Base-by-base conservation (phyloP, 129 eudicot species). In the Flaveria bidentis region DNA sequence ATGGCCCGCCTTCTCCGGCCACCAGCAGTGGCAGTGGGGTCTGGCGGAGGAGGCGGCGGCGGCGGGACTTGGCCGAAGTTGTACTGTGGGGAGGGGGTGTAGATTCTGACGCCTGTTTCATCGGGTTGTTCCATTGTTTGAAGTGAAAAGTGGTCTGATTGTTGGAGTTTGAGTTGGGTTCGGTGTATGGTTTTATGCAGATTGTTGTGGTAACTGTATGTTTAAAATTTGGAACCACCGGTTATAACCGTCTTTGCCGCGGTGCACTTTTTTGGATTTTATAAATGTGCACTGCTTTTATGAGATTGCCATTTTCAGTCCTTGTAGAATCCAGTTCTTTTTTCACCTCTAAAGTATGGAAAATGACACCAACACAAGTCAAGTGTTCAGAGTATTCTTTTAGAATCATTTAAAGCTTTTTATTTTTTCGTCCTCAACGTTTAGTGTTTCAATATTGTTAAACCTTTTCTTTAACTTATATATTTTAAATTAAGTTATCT, bases 71-170 rank as follows among this genome's bases (percentile, higher is more conserved):
- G 64, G 80, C 77, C 76, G 36, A 22, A 18, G 73, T 47, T 71
- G 70, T 52, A 39, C 64, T 76, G 83, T 4, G 93, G 86, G 72
- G 91, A 67, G 22, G 91, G 67, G 42, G 80, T 86, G 88, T 92
- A 90, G 85, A 92, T 82, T 72, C 80, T 82, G 76, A 92, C 82
- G 49, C 96, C 96, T 6, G 73, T 60, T 73, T 74, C 88, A 33
- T 83, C 69, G 9, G 81, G 53, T 78, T 69, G 80, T 61, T 89
- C 92, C 92, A 88, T 91, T 69, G 69, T 81, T 22, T 41, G 56
- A 16, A 67, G 30, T 30, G 2, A 53, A 46, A 57, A 30, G 61
- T 69, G 44, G 63, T 69, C 42, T 65, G 50, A 41, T 39, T 73
- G 15, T 56, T 42, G 63, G 63, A 55, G 53, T 12, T 36, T 26